These are phyloP conservation scores for Malassezia sympodialis DNA, from an alignment of 1,284 basidiomycete genomes.

Conservation along the genomic window DNA sequence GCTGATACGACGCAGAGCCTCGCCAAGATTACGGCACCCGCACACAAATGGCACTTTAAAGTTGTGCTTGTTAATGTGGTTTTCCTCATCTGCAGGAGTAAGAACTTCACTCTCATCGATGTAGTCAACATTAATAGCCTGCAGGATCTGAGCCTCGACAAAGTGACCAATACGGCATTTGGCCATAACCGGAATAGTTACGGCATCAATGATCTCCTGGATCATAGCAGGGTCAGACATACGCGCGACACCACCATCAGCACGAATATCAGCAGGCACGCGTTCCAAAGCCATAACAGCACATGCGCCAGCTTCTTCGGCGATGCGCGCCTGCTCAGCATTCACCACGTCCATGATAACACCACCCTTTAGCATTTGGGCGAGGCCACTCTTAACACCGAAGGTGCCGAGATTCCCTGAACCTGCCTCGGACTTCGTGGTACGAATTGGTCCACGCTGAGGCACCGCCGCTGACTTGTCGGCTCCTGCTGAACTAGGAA, in stretches of 20 bases:
- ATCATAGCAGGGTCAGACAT: constrained; percentile 79
- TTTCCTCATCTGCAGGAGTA: constrained; percentile 67
- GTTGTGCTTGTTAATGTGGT: constrained; percentile 55
- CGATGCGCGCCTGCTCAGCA: constrained; percentile 79
- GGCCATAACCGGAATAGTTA: constrained; percentile 57
- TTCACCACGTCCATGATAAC: constrained; percentile 56
- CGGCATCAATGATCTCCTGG: constrained; percentile 70
- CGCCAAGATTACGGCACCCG: constrained; percentile 58
- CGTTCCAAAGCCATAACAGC: constrained; percentile 84
- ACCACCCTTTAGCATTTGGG: constrained; percentile 50
- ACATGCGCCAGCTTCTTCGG: constrained; percentile 92
- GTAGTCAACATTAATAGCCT: constrained; percentile 90
- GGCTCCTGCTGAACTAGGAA: constrained; percentile 34
- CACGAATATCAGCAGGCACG: constrained; percentile 80
- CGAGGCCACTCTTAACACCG: constrained; percentile 66
- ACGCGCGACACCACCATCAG: constrained; percentile 45
- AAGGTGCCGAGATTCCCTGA: constrained; percentile 69
- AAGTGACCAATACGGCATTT: constrained; percentile 94
- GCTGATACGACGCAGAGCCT: constrained; percentile 88
- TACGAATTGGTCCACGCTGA: constrained; percentile 50
- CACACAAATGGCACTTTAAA: constrained; percentile 61
- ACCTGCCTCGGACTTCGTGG: constrained; percentile 53
- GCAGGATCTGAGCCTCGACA: constrained; percentile 66
- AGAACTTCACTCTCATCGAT: constrained; percentile 90
- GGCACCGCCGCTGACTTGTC: constrained; percentile 28